phyloP scores from a whole-genome alignment of 805 yeast species.

The Kazachstania taianensis region DNA sequence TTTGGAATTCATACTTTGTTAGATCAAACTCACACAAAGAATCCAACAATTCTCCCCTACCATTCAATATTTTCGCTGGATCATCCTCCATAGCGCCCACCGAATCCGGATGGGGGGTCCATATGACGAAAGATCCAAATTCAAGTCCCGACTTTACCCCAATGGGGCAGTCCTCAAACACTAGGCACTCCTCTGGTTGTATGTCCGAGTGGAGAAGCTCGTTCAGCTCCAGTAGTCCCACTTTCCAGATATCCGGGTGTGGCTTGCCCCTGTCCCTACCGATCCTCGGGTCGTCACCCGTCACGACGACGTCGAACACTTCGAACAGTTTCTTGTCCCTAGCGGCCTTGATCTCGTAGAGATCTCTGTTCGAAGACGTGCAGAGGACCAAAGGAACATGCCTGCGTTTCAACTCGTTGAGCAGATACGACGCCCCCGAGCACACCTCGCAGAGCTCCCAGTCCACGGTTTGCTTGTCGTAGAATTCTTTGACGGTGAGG shows the following conservation, averaged over 20 bases:
- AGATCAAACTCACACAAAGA: no score
- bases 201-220: constrained; percentile 39
- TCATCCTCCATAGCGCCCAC: no score
- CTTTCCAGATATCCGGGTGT: constrained; percentile 81
- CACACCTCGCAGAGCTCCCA: constrained; percentile 61
- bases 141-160: constrained; percentile 82
- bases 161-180: constrained; percentile 91
- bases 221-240: constrained; percentile 67
- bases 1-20: no score
- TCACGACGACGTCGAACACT: constrained; percentile 61
- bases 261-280: constrained; percentile 89
- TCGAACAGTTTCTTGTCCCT: constrained; percentile 56
- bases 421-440: constrained; percentile 75
- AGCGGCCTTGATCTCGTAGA: constrained; percentile 57
- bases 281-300: constrained; percentile 82
- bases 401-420: constrained; percentile 40
- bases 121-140: constrained; percentile 77
- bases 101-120: constrained; percentile 99
- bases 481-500: constrained; percentile 53
- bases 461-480: constrained; percentile 35
- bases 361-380: constrained; percentile 61
- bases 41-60: no score
- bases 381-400: constrained; percentile 79
- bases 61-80: no score
- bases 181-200: constrained; percentile 64